Percentiles rank a stretch among this genome's conserved stretches.
Conservation (phyloP, 306 rosid genomes). For the Lablab purpureus region DNA sequence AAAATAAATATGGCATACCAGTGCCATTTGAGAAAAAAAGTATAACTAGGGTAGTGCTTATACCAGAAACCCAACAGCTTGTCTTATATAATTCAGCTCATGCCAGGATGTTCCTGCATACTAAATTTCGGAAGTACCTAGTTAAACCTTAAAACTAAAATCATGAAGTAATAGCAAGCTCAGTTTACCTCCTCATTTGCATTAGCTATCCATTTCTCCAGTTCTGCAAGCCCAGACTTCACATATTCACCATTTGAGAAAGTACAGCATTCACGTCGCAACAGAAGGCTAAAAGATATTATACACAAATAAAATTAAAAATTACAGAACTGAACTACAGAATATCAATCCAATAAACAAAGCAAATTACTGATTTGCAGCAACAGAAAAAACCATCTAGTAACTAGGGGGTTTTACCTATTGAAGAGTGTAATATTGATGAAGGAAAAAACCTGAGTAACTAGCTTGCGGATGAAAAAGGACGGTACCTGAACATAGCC, state of each 20-base stretch:
- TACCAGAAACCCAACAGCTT: constrained; percentile 96
- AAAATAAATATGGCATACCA: constrained; percentile 15
- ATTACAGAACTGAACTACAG: neutral
- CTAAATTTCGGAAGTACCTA: constrained; percentile 52
- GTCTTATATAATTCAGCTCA: constrained; percentile 81
- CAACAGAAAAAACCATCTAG: neutral
- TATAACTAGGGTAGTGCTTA: neutral
- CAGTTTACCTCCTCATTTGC: constrained; percentile 73
- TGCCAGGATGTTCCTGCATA: constrained; percentile 93
- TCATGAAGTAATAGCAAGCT: constrained; percentile 3
- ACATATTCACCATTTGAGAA: constrained; percentile 94
- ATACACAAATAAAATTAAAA: constrained; percentile 8
- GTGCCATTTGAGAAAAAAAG: neutral
- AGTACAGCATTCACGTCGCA: constrained; percentile 91
- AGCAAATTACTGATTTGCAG: neutral
- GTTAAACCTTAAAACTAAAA: constrained; percentile 25
- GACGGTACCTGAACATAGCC: constrained; percentile 72
- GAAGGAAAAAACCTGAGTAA: constrained; percentile 48
- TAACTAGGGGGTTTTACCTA: constrained; percentile 33
- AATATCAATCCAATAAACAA: constrained; percentile 36
- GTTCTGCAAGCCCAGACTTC: constrained; percentile 90
- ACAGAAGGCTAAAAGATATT: constrained; percentile 63
- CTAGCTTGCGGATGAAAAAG: constrained; percentile 84
- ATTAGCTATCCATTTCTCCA: constrained; percentile 87
- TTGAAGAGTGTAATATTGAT: constrained; percentile 39